Base-by-base conservation (phyloP, 441 rosid species). In the Syzygium malaccense region DNA sequence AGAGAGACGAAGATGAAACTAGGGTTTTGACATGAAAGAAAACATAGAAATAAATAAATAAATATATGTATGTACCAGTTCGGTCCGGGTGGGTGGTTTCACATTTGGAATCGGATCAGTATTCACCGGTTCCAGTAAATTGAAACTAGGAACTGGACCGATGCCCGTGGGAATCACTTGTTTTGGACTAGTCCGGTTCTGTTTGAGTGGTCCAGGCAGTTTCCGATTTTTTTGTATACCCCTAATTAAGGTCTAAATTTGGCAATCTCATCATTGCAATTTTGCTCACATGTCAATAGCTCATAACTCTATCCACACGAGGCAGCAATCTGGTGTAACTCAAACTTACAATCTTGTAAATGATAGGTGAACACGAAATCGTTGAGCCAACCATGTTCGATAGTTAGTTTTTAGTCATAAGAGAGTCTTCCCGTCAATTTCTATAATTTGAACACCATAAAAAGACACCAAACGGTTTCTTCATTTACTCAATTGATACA, bases 321-420 rank as follows among this genome's bases (percentile, higher is more conserved):
- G 49, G 8, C 37, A 37, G 49, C 49, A 2, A 37, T 71, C 6
- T 0, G 17, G 49, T 71, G 28, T 20, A 28, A 37, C 4, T 71
- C 17, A 4, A 71, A 71, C 51, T 71, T 71, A 20, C 23, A 71
- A 9, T 37, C 28, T 20, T 6, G n/a, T 71, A 71, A 71, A 71
- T 37, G 49, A 37, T 2, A 10, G 49, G 80, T 11, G 28, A 25
- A 14, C 28, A 20, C 1, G 0, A 23, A 37, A 71, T 37, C 5
- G 26, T 12, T 37, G 17, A 71, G n/a, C 51, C 51, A 71, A 37
- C 5, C 51, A 20, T 0, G 17, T n/a, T 12, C 0, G 8, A 37
- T 20, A 10, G 12, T 37, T 41, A 71, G n/a, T 20, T 71, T 71
- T 23, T 25, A 37, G 49, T 71, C 51, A 37, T 23, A 71, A 37